Percentiles rank a stretch among this genome's conserved stretches.
These are phyloP conservation scores for Pichiaceae sp. DNA, from an alignment of 1,139 yeast genomes.

Conservation along the genomic window DNA sequence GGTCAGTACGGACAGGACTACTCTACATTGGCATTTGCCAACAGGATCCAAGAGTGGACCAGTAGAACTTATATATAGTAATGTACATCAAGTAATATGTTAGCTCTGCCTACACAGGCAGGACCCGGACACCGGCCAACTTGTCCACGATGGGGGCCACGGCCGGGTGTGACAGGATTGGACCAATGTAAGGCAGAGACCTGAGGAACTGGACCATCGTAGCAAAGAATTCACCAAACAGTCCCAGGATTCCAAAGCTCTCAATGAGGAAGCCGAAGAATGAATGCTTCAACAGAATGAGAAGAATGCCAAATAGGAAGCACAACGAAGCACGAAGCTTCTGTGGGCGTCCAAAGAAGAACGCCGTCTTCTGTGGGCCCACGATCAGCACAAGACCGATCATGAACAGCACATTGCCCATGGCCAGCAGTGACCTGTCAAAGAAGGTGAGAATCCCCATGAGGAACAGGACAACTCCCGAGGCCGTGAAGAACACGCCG, in stretches of 20 bases:
- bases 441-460: slow-evolving; percentile 81
- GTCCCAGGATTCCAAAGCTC: slow-evolving; percentile 75
- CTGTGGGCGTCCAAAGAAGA: slow-evolving; percentile 80
- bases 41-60: slow-evolving; percentile 8
- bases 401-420: slow-evolving; percentile 79
- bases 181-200: slow-evolving; percentile 84
- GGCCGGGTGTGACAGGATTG: slow-evolving; percentile 69
- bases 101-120: slow-evolving; percentile 40
- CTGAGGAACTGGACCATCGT: slow-evolving; percentile 85
- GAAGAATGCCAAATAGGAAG: slow-evolving; percentile 62
- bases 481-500: slow-evolving; percentile 92
- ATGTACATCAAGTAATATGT: background rate
- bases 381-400: slow-evolving; percentile 79
- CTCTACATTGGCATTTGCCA: slow-evolving; percentile 37
- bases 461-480: slow-evolving; percentile 67
- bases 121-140: slow-evolving; percentile 53
- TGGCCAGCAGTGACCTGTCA: slow-evolving; percentile 81
- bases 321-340: slow-evolving; percentile 82
- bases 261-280: slow-evolving; percentile 82
- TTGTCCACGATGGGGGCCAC: slow-evolving; percentile 72
- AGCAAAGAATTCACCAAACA: slow-evolving; percentile 58
- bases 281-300: slow-evolving; percentile 70
- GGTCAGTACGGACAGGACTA: slow-evolving; percentile 85
- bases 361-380: slow-evolving; percentile 77
- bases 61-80: slow-evolving; percentile 3